A percentile compares a stretch with the other conserved stretches of the same genome.
These are phyloP conservation scores for Trametes punicea DNA, from an alignment of 768 basidiomycete species.

Conservation along the genomic window DNA sequence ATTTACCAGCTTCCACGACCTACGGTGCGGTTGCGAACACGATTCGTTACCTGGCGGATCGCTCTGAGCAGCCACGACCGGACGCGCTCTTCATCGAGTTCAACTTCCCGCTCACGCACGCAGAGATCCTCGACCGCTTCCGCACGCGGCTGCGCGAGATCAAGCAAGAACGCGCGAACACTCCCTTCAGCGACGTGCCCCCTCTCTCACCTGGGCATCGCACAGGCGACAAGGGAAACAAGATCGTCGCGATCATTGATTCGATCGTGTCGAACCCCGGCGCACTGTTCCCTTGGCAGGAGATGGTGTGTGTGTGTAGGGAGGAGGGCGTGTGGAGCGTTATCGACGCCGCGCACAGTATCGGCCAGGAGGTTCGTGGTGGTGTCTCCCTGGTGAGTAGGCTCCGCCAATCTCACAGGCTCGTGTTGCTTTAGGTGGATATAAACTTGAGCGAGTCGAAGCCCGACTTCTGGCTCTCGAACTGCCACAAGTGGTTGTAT, in stretches of 20 bases:
- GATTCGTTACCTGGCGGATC: conserved; percentile 52
- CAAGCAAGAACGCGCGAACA: conserved; percentile 19
- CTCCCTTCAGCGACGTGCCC: conserved; percentile 16
- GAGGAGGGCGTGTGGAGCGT: conserved; percentile 61
- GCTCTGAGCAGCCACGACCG: conserved; percentile 45
- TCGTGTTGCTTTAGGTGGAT: conserved; percentile 24
- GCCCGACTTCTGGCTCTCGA: conserved; percentile 83
- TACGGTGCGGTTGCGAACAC: conserved; percentile 55
- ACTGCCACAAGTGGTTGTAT: conserved; percentile 85
- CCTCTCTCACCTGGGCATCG: conserved; percentile 9
- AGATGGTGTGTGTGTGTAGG: conserved; percentile 60
- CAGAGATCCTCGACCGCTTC: conserved; percentile 51
- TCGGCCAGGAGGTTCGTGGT: conserved; percentile 57
- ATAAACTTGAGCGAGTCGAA: conserved; percentile 51
- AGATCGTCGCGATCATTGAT: conserved; percentile 70
- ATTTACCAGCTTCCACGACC: conserved; percentile 33
- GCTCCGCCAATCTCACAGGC: not conserved
- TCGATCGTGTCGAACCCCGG: conserved; percentile 62
- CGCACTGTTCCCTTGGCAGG: conserved; percentile 64
- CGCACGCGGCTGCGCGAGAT: conserved; percentile 35
- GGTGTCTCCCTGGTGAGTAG: not conserved
- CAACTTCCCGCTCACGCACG: conserved; percentile 51
- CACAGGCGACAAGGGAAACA: conserved; percentile 29
- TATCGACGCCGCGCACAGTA: conserved; percentile 78
- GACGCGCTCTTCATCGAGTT: conserved; percentile 46